These are phyloP conservation scores for Parietaria judaica DNA, from an alignment of 306 rosid genomes.

Conservation along the genomic window DNA sequence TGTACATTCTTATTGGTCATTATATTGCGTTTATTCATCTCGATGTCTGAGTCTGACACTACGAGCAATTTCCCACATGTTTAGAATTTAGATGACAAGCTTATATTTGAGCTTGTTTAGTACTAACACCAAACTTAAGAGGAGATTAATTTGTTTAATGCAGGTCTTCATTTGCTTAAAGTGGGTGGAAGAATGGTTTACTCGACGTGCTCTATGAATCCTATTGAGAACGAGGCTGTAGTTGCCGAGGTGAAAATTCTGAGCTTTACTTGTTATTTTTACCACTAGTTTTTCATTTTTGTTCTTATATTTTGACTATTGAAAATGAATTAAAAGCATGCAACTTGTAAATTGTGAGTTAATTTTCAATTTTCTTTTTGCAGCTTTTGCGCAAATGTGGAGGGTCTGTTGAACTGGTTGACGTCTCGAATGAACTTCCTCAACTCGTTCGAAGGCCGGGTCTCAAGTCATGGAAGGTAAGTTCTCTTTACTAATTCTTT, in stretches of 20 bases:
- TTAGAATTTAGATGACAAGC: conserved; percentile 1
- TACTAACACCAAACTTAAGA: conserved; percentile 6
- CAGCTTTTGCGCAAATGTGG: conserved; percentile 80
- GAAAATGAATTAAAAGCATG: too few species aligned
- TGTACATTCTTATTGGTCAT: too few species aligned
- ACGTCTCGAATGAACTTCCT: conserved; percentile 85
- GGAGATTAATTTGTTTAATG: conserved; percentile 19
- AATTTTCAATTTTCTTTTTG: not conserved
- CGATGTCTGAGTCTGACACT: not conserved
- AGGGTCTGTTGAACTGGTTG: conserved; percentile 73
- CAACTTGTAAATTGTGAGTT: too few species aligned
- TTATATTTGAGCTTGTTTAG: not conserved
- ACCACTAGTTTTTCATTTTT: not conserved
- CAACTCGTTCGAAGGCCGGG: conserved; percentile 80
- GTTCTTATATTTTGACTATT: not conserved
- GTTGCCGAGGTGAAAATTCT: conserved; percentile 65
- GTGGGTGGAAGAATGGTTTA: conserved; percentile 96
- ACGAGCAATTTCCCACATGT: too few species aligned
- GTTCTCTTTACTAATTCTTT: conserved; percentile 13
- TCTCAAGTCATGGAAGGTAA: conserved; percentile 84
- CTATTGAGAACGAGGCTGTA: conserved; percentile 96
- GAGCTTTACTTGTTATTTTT: not conserved
- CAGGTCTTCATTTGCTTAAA: conserved; percentile 82
- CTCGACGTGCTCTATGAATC: conserved; percentile 98
- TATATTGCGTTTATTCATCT: too few species aligned